phyloP scores from a whole-genome alignment of 116 monocot genomes.

The Papilionanthe hybrid region DNA sequence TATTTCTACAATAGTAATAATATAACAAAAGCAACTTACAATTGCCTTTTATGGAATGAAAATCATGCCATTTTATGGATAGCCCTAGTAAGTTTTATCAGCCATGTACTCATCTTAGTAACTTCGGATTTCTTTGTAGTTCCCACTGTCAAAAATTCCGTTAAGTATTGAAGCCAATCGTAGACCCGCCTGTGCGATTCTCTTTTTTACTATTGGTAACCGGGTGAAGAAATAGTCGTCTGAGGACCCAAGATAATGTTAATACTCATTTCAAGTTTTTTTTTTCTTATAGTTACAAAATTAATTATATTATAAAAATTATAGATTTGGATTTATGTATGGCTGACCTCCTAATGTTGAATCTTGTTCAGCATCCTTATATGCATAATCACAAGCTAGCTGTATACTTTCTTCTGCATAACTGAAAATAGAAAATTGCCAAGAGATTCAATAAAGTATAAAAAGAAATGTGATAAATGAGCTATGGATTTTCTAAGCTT shows the following conservation, averaged over 20 bases:
- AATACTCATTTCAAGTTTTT: background rate
- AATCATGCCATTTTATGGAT: background rate
- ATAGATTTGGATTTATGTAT: background rate
- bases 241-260: background rate
- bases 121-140: background rate
- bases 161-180: conserved; percentile 35
- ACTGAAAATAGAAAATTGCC: conserved; percentile 11
- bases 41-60: background rate
- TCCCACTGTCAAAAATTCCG: conserved; percentile 21
- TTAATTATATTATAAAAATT: background rate
- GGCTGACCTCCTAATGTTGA: conserved; percentile 30
- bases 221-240: conserved; percentile 43
- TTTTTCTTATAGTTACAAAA: background rate
- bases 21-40: background rate
- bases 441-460: background rate
- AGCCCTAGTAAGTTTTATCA: background rate
- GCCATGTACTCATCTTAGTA: background rate
- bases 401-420: conserved; percentile 36
- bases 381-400: conserved; percentile 33
- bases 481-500: background rate
- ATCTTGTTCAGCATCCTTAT: conserved; percentile 41
- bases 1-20: background rate
- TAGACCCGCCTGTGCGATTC: conserved; percentile 44
- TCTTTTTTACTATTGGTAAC: conserved; percentile 28
- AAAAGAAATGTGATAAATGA: background rate